phyloP scores from a whole-genome alignment of 1,284 basidiomycete genomes.

The Afroboletus lepidellus region DNA sequence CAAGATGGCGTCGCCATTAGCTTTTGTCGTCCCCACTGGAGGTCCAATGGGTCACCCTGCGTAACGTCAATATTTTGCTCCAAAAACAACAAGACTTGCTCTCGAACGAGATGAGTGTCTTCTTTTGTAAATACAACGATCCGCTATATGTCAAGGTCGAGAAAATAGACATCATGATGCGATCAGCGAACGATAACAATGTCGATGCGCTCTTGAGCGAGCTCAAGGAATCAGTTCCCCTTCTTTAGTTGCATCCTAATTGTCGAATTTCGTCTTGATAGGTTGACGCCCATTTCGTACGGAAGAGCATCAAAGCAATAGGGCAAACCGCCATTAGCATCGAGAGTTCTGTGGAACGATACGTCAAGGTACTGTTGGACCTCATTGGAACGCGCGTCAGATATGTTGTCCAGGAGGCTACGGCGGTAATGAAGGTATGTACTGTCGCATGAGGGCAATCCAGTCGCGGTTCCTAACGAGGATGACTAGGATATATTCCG shows the following conservation, averaged over 20 bases:
- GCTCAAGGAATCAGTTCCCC: conserved; percentile 77
- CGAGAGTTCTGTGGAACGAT: conserved; percentile 88
- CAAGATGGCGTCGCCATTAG: conserved; percentile 97
- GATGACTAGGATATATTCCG: conserved; percentile 85
- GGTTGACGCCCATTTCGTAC: conserved; percentile 97
- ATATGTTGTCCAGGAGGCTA: conserved; percentile 98
- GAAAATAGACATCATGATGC: conserved; percentile 98
- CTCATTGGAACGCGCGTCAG: conserved; percentile 91
- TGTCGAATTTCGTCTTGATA: conserved; percentile 30
- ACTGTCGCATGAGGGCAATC: background rate
- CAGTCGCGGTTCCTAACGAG: background rate
- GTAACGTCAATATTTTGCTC: conserved; percentile 98
- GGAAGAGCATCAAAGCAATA: conserved; percentile 92
- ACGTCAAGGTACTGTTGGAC: conserved; percentile 90
- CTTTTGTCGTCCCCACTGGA: conserved; percentile 76
- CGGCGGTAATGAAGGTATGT: conserved; percentile 94
- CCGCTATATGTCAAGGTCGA: conserved; percentile 99
- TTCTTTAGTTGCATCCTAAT: background rate
- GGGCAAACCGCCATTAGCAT: conserved; percentile 97
- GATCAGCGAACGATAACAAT: conserved; percentile 89
- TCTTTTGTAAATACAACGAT: conserved; percentile 99
- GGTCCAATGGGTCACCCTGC: conserved; percentile 95
- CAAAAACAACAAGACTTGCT: conserved; percentile 85
- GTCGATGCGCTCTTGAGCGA: conserved; percentile 91
- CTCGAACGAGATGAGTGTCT: conserved; percentile 97